phyloP scores from a whole-genome alignment of 768 basidiomycete genomes.

The Termitomyces sp. region DNA sequence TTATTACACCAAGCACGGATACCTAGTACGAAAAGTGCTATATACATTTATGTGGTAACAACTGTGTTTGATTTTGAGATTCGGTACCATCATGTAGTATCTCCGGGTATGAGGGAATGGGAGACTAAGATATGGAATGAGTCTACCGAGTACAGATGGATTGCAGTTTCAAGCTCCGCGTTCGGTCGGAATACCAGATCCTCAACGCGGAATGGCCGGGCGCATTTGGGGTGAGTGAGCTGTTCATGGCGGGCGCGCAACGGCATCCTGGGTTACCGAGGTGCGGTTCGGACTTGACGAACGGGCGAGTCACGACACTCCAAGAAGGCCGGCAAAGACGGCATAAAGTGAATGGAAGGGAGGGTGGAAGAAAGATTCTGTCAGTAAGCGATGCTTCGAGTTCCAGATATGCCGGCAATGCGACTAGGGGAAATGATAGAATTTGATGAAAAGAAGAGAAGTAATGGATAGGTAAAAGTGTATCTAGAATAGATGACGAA shows the following conservation, averaged over 20 bases:
- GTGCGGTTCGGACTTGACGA: not conserved
- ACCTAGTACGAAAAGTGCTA: too few relatives aligned
- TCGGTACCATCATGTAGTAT: not conserved
- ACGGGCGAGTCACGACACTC: conserved; percentile 28
- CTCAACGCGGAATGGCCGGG: too few relatives aligned
- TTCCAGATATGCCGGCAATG: not conserved
- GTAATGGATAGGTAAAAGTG: not conserved
- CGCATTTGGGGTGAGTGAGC: not conserved
- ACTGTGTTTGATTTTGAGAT: too few relatives aligned
- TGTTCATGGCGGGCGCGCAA: not conserved
- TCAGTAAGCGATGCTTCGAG: conserved; percentile 6
- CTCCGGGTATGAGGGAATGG: not conserved
- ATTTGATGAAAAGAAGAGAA: conserved; percentile 1
- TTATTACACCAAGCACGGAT: too few relatives aligned
- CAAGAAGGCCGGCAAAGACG: conserved; percentile 2
- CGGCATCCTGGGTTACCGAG: not conserved
- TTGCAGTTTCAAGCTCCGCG: not conserved
- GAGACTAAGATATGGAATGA: not conserved
- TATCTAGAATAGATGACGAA: not conserved
- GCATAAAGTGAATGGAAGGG: conserved; percentile 7
- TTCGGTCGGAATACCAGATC: not conserved
- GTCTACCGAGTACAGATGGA: too few relatives aligned
- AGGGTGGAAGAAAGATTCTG: conserved; percentile 12
- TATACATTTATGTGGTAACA: too few relatives aligned
- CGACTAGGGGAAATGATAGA: not conserved